Conservation (phyloP, 371 early-diverging fungal species). For the Mucor plumbeus region DNA sequence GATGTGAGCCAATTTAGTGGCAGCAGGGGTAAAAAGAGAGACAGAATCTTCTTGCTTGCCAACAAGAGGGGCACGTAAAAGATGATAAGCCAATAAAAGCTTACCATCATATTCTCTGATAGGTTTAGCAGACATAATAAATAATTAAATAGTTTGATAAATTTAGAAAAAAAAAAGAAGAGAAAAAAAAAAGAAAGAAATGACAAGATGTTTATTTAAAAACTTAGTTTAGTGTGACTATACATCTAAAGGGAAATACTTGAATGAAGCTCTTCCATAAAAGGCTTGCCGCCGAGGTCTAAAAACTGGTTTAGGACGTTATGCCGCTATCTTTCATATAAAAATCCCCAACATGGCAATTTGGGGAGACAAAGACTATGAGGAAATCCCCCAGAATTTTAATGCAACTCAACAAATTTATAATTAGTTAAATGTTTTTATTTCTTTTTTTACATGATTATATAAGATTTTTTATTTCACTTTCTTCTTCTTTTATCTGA, state of each 20-base stretch:
- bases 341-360: slow-evolving; percentile 13
- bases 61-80: slow-evolving; percentile 73
- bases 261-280: slow-evolving; percentile 19
- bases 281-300: slow-evolving; percentile 34
- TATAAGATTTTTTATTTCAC: neutral
- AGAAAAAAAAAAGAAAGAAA: slow-evolving; percentile 7
- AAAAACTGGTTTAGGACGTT: slow-evolving; percentile 35
- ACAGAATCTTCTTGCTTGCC: slow-evolving; percentile 30
- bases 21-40: slow-evolving; percentile 71
- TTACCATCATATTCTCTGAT: slow-evolving; percentile 98
- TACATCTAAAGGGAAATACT: slow-evolving; percentile 1
- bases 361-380: slow-evolving; percentile 19
- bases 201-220: slow-evolving; percentile 17
- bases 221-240: slow-evolving; percentile 17
- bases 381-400: slow-evolving; percentile 10
- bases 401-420: neutral
- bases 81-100: slow-evolving; percentile 88
- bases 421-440: slow-evolving; percentile 50
- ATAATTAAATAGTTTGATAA: neutral
- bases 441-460: slow-evolving; percentile 36
- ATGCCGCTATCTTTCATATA: slow-evolving; percentile 5
- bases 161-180: slow-evolving; percentile 4
- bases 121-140: slow-evolving; percentile 92
- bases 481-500: slow-evolving; percentile 39
- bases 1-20: slow-evolving; percentile 81